phyloP scores from a whole-genome alignment of 768 basidiomycete species.

The Pulveroboletus sp. region DNA sequence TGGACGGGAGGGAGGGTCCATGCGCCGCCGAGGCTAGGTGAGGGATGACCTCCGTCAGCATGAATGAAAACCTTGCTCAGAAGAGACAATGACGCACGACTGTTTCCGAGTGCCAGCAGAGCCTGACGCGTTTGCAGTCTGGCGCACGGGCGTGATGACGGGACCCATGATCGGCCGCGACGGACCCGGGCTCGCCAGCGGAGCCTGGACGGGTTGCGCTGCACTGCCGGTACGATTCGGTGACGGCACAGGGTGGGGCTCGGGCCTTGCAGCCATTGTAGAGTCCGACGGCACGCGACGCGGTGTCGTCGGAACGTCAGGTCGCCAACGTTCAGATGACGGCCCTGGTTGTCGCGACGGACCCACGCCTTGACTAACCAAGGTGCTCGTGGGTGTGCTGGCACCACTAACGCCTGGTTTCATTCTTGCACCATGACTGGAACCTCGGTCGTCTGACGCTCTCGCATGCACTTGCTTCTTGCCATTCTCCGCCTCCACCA shows the following conservation, averaged over 20 bases:
- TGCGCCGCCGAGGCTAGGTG: constrained; percentile 41
- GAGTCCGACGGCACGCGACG: constrained; percentile 10
- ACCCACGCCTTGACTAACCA: background rate
- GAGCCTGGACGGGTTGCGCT: constrained; percentile 17
- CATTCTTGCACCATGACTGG: background rate
- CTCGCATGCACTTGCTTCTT: constrained; percentile 12
- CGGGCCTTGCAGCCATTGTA: constrained; percentile 4
- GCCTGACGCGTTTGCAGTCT: constrained; percentile 30
- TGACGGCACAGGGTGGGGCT: background rate
- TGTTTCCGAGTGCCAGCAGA: constrained; percentile 36
- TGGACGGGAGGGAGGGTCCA: constrained; percentile 61
- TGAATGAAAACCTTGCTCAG: background rate
- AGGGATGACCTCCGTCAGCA: background rate
- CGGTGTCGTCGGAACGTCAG: constrained; percentile 3
- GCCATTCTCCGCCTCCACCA: constrained; percentile 66
- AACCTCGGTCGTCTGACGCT: constrained; percentile 1
- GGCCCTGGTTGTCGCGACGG: constrained; percentile 1
- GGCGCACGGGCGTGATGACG: constrained; percentile 57
- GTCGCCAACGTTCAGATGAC: constrained; percentile 3
- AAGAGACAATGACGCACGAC: constrained; percentile 40
- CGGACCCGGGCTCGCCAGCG: constrained; percentile 21
- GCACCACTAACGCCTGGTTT: background rate
- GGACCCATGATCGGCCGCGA: constrained; percentile 49
- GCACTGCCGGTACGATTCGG: background rate
- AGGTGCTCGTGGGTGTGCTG: background rate